Evolutionary conservation across 768 basidiomycete genomes (phyloP).

Genomic region (Boletus eberwhitei): DNA sequence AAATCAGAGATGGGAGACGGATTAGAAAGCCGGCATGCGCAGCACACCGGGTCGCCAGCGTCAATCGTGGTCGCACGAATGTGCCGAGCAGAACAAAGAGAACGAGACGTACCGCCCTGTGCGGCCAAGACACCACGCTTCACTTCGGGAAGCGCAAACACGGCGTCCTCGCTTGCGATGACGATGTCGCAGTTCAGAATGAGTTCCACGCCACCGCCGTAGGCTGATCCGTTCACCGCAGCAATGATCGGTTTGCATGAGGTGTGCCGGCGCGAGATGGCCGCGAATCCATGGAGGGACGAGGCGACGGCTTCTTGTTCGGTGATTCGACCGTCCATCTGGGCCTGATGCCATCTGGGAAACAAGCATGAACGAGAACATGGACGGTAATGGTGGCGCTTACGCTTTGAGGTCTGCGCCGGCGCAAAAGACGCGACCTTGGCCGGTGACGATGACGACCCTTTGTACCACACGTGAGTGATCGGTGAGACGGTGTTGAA

Average conservation of each 20-base stretch:
- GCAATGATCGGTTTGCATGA: constrained; percentile 75
- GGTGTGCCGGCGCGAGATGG: constrained; percentile 61
- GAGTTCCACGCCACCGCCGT: constrained; percentile 66
- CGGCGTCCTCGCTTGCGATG: constrained; percentile 60
- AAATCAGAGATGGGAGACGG: background rate
- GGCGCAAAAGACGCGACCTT: constrained; percentile 72
- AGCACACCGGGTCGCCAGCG: background rate
- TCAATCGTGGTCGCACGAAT: background rate
- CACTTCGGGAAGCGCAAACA: constrained; percentile 75
- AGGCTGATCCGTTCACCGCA: constrained; percentile 73
- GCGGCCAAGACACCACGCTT: constrained; percentile 71
- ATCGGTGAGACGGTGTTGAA: background rate
- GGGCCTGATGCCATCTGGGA: constrained; percentile 57
- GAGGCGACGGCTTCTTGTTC: constrained; percentile 42
- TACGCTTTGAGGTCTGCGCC: constrained; percentile 78
- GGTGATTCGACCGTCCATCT: constrained; percentile 40
- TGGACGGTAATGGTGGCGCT: background rate
- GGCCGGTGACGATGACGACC: constrained; percentile 73
- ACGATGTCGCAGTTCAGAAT: constrained; percentile 77
- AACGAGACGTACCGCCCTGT: constrained; percentile 55
- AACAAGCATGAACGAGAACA: too few species aligned
- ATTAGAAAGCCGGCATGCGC: background rate
- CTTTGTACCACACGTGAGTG: constrained; percentile 34
- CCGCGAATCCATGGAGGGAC: constrained; percentile 62
- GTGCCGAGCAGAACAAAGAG: too few species aligned